Conservation (phyloP, 768 basidiomycete species). For the Podaxis sp. region DNA sequence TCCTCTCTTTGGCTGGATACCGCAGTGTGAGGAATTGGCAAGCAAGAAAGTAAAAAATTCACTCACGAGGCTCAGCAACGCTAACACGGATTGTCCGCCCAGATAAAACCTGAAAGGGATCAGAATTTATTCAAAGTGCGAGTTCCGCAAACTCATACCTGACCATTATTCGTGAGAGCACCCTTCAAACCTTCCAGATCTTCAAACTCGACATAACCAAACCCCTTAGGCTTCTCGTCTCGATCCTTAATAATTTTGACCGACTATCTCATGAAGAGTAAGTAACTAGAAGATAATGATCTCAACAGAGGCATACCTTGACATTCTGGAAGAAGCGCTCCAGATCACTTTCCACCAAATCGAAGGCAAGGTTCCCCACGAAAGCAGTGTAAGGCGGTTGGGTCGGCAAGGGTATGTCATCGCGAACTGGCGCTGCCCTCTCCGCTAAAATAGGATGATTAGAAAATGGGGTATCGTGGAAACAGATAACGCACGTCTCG, state of each 20-base stretch:
- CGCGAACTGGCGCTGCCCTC: constrained; percentile 58
- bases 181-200: constrained; percentile 84
- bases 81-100: constrained; percentile 85
- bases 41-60: constrained; percentile 1
- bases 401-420: constrained; percentile 95
- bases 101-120: constrained; percentile 53
- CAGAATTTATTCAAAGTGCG: constrained; percentile 1
- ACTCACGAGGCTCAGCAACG: constrained; percentile 95
- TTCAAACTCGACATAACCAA: constrained; percentile 96
- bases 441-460: constrained; percentile 45
- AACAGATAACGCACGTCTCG: constrained; percentile 49
- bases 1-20: constrained; percentile 70
- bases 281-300: background rate
- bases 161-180: constrained; percentile 70
- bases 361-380: constrained; percentile 93
- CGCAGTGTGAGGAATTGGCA: constrained; percentile 10
- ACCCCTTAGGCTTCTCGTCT: constrained; percentile 95
- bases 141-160: constrained; percentile 44
- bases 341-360: constrained; percentile 82
- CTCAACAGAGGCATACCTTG: constrained; percentile 43
- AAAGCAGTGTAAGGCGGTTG: constrained; percentile 96
- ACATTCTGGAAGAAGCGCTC: constrained; percentile 74
- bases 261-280: constrained; percentile 59
- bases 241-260: constrained; percentile 92
- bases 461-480: constrained; percentile 3